Evolutionary conservation across 768 basidiomycete genomes (phyloP).

Genomic region (Inosperma sp.): DNA sequence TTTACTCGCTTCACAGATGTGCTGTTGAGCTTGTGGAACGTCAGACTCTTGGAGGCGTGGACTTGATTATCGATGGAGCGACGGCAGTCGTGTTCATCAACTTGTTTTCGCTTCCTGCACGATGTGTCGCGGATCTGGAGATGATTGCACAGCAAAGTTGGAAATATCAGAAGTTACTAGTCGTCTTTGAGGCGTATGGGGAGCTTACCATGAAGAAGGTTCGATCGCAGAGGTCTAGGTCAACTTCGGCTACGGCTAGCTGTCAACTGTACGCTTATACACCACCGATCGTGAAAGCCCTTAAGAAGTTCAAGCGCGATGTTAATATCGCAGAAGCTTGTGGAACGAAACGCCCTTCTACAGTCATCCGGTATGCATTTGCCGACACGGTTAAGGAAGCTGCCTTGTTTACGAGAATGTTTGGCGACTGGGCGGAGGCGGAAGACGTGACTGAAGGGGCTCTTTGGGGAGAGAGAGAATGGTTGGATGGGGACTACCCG

Average conservation of each 20-base stretch:
- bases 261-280: slow-evolving; percentile 47
- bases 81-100: slow-evolving; percentile 51
- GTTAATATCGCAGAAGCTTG: slow-evolving; percentile 59
- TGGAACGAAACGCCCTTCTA: slow-evolving; percentile 41
- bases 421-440: slow-evolving; percentile 54
- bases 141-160: slow-evolving; percentile 56
- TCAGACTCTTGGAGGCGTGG: slow-evolving; percentile 50
- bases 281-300: slow-evolving; percentile 61
- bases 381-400: slow-evolving; percentile 56
- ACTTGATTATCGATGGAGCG: slow-evolving; percentile 64
- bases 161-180: slow-evolving; percentile 49
- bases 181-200: slow-evolving; percentile 68
- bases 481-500: slow-evolving; percentile 54
- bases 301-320: slow-evolving; percentile 63
- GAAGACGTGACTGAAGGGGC: slow-evolving; percentile 38
- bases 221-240: slow-evolving; percentile 8
- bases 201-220: slow-evolving; percentile 35
- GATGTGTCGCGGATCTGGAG: slow-evolving; percentile 40
- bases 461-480: slow-evolving; percentile 57
- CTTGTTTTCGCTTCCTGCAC: slow-evolving; percentile 45
- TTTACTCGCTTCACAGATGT: slow-evolving; percentile 46
- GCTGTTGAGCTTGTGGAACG: slow-evolving; percentile 62
- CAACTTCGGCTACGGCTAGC: not conserved
- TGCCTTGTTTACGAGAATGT: slow-evolving; percentile 49
- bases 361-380: slow-evolving; percentile 54